A percentile compares a stretch with the other conserved stretches of the same genome.
Conservation (phyloP, 805 yeast species). For the Wickerhamiella dianesei region DNA sequence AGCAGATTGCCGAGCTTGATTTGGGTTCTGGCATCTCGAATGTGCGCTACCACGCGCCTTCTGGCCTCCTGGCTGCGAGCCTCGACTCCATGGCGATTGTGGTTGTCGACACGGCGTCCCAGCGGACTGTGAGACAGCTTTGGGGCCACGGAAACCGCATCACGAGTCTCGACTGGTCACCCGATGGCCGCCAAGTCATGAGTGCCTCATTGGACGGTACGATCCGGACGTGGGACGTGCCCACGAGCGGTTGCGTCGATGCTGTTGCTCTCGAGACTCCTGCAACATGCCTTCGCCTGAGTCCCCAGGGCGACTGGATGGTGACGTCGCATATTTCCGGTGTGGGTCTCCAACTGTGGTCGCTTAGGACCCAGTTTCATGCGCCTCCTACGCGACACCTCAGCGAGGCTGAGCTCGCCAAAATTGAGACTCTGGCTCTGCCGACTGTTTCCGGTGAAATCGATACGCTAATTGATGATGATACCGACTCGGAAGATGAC, state of each 20-base stretch:
- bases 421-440: slow-evolving; percentile 33
- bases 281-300: slow-evolving; percentile 67
- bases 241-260: slow-evolving; percentile 93
- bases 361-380: slow-evolving; percentile 72
- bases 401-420: slow-evolving; percentile 44
- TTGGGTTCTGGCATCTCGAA: slow-evolving; percentile 54
- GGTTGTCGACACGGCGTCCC: slow-evolving; percentile 70
- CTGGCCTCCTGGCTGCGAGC: slow-evolving; percentile 74
- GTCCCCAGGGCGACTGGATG: slow-evolving; percentile 77
- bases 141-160: slow-evolving; percentile 84
- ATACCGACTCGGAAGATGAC: slow-evolving; percentile 38
- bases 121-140: slow-evolving; percentile 68
- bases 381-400: slow-evolving; percentile 57
- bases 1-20: slow-evolving; percentile 50
- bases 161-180: slow-evolving; percentile 78
- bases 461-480: slow-evolving; percentile 59
- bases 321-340: slow-evolving; percentile 89
- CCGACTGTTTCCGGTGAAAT: slow-evolving; percentile 77
- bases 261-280: slow-evolving; percentile 67
- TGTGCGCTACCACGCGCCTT: slow-evolving; percentile 63
- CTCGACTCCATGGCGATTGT: slow-evolving; percentile 77
- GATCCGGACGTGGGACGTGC: slow-evolving; percentile 91
- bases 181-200: slow-evolving; percentile 91
- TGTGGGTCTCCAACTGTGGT: slow-evolving; percentile 86
- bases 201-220: slow-evolving; percentile 75